Evolutionary conservation across 768 basidiomycete species (phyloP), one percentile per base, ranked within the genome.

Genomic region (Termitomyces sp.): DNA sequence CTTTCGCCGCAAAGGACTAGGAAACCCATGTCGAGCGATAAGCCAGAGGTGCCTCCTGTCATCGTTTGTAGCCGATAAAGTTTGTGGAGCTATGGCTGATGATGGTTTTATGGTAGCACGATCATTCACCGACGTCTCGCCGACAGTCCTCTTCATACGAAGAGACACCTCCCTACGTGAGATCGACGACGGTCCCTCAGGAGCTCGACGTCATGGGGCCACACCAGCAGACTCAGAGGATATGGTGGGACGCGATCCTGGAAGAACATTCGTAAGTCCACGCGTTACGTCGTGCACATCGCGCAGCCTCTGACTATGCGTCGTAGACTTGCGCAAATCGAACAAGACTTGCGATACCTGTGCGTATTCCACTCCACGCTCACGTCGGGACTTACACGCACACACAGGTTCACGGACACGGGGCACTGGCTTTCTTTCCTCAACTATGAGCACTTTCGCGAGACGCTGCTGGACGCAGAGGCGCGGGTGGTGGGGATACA

Each of bases 361-460:
- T 88, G 59, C 59, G 23, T 3, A 32, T 23, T 26, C 12, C 1
- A 60, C n/a, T n/a, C n/a, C n/a, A n/a, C n/a, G n/a, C n/a, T n/a
- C n/a, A n/a, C n/a, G n/a, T n/a, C n/a, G n/a, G 14, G 36, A 30
- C 38, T 62, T 7, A 48, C 6, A 8, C 18, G 9, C 8, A 6
- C 5, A 56, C n/a, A 23, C 64, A 92, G 90, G 64, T 86, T 88
- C 66, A 74, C 76, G 26, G 82, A 85, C 56, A 83, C 83, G 30
- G 82, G 80, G 23, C 83, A 88, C 61, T 85, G 83, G 76, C 77
- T 93, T 46, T 85, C 82, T 10, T 90, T 91, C 68, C 75, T 92
- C 63, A 83, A 89, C 66, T 68, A 84, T 18, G 73, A 76, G 13
- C 76, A 77, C 43, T 80, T 91, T 64, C 69, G 83, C 60, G 75